Evolutionary conservation across 1,139 yeast genomes (phyloP).

Genomic region (Candida albicans): DNA sequence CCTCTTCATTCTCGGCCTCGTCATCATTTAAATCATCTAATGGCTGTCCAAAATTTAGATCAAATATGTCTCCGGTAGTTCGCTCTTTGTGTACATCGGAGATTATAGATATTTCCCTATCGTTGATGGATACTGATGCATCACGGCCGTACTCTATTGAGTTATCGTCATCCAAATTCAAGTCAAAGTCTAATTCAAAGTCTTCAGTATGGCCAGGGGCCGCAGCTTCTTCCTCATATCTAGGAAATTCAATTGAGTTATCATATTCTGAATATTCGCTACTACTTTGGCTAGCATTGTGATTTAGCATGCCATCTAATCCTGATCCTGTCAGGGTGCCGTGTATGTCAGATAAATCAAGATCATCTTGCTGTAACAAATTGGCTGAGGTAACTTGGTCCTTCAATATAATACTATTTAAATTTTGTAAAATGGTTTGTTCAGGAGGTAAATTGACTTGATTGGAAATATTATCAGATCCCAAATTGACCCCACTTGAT

Average conservation of each 20-base stretch:
- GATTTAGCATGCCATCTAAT: constrained; percentile 13
- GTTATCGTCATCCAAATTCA: constrained; percentile 45
- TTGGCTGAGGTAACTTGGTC: constrained; percentile 83
- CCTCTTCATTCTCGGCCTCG: constrained; percentile 17
- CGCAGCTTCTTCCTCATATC: constrained; percentile 31
- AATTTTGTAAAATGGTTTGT: constrained; percentile 51
- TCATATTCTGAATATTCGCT: constrained; percentile 27
- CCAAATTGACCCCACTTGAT: constrained; percentile 37
- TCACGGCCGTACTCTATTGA: constrained; percentile 54
- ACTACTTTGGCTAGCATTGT: constrained; percentile 9
- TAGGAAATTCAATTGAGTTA: constrained; percentile 60
- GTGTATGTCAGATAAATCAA: constrained; percentile 50
- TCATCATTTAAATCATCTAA: constrained; percentile 29
- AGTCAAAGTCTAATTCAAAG: constrained; percentile 52
- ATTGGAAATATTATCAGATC: constrained; percentile 24
- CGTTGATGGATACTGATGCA: constrained; percentile 21
- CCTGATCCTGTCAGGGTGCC: not conserved
- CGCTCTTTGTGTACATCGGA: constrained; percentile 30
- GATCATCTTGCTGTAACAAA: constrained; percentile 63
- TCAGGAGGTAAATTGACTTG: constrained; percentile 48
- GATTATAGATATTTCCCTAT: constrained; percentile 25
- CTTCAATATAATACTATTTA: constrained; percentile 60
- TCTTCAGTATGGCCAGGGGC: constrained; percentile 17
- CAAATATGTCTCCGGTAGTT: constrained; percentile 18
- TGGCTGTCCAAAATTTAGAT: constrained; percentile 31